Conservation (phyloP, 2,329 filamentous ascomycete species). For the Ceratocystis papillata region DNA sequence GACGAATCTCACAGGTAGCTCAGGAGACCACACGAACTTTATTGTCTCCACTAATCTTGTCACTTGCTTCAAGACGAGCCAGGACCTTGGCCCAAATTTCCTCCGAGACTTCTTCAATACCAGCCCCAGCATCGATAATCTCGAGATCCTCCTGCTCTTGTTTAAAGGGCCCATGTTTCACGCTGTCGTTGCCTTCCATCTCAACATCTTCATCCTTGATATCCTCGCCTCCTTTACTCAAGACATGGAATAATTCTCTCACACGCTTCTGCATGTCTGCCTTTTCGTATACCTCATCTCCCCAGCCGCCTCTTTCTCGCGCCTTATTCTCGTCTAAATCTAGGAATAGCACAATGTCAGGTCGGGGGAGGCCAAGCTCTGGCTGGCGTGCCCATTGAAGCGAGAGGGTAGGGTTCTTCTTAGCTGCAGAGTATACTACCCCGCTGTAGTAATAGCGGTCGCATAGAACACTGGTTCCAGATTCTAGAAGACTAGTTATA, state of each 20-base stretch:
- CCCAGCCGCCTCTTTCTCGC: slow-evolving; percentile 70
- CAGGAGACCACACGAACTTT: slow-evolving; percentile 36
- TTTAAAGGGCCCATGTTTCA: slow-evolving; percentile 30
- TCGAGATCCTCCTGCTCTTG: slow-evolving; percentile 45
- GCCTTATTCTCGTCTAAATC: slow-evolving; percentile 67
- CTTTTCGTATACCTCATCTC: slow-evolving; percentile 79
- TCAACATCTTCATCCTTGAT: slow-evolving; percentile 25
- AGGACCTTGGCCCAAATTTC: slow-evolving; percentile 45
- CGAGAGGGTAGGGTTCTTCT: slow-evolving; percentile 57
- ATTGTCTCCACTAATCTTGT: slow-evolving; percentile 40
- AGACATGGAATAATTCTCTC: slow-evolving; percentile 51
- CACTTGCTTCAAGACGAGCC: slow-evolving; percentile 39
- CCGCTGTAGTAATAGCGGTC: slow-evolving; percentile 95
- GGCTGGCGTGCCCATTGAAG: slow-evolving; percentile 74
- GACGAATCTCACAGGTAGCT: neutral
- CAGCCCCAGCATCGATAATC: slow-evolving; percentile 44
- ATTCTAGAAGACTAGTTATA: slow-evolving; percentile 45
- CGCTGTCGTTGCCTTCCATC: slow-evolving; percentile 14
- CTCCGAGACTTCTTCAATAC: slow-evolving; percentile 46
- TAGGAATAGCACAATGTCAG: slow-evolving; percentile 79
- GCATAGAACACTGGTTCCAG: slow-evolving; percentile 66
- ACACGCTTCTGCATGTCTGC: slow-evolving; percentile 72
- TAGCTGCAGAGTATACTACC: slow-evolving; percentile 85
- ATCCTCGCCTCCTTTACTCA: slow-evolving; percentile 32
- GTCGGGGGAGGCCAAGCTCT: slow-evolving; percentile 75